Evolutionary conservation across 257 asterid species (phyloP).

Genomic region (Nicotiana benthamiana): DNA sequence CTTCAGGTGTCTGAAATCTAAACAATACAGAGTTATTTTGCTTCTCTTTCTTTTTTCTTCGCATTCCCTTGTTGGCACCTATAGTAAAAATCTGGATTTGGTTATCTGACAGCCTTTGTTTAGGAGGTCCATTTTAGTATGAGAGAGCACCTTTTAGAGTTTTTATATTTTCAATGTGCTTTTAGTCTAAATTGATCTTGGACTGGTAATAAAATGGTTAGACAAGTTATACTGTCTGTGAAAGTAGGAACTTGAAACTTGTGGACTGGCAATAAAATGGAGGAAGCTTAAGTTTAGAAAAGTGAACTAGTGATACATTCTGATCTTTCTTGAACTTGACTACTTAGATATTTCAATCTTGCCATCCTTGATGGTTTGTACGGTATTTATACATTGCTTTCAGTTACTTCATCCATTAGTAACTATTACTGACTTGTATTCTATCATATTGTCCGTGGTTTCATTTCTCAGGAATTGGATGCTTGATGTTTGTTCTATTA

Average conservation of each 20-base stretch:
- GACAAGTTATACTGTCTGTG: background rate
- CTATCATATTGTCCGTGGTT: background rate
- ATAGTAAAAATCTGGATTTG: background rate
- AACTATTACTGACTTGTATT: background rate
- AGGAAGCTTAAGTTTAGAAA: background rate
- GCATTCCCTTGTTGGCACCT: background rate
- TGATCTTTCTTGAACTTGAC: background rate
- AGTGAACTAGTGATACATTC: background rate
- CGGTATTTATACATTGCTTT: background rate
- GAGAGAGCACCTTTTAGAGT: background rate
- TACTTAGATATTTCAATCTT: background rate
- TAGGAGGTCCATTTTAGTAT: background rate
- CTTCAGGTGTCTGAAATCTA: background rate
- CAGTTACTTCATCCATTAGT: background rate
- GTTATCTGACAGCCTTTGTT: background rate
- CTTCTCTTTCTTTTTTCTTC: background rate
- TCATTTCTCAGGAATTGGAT: slow-evolving; percentile 5
- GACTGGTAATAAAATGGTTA: background rate
- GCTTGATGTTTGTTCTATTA: slow-evolving; percentile 2
- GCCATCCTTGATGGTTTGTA: background rate
- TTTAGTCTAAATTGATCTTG: background rate
- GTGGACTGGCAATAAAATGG: background rate
- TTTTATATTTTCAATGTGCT: background rate
- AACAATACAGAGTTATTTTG: background rate
- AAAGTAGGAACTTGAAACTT: background rate